Percentiles rank a stretch among this genome's conserved stretches.
Conservation (phyloP, 2,329 filamentous ascomycete genomes). For the Orbilia ellipsospora region DNA sequence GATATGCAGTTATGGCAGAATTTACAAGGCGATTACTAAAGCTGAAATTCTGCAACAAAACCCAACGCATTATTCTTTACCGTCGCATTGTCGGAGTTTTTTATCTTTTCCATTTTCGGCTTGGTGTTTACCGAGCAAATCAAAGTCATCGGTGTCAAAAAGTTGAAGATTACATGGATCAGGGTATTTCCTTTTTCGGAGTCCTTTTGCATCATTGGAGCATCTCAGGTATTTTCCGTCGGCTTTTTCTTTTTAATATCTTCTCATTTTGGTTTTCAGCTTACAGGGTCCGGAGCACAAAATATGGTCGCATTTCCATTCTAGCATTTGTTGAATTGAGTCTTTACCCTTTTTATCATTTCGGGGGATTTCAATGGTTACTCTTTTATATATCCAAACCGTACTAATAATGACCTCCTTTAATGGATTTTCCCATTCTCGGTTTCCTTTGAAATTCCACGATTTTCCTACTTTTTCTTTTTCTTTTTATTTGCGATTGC, state of each 20-base stretch:
- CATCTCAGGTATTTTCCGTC: slow-evolving; percentile 36
- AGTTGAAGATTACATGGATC: slow-evolving; percentile 36
- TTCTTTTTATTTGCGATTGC: slow-evolving; percentile 4
- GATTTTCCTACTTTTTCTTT: slow-evolving; percentile 24
- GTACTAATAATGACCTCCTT: slow-evolving; percentile 36
- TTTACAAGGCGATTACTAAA: slow-evolving; percentile 47
- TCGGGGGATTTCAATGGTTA: slow-evolving; percentile 12
- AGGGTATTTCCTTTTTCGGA: slow-evolving; percentile 38
- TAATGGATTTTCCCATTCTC: slow-evolving; percentile 10
- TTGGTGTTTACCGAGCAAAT: slow-evolving; percentile 39
- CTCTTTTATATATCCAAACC: slow-evolving; percentile 13
- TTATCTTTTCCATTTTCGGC: slow-evolving; percentile 24
- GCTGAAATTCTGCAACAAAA: slow-evolving; percentile 22
- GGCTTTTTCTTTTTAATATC: slow-evolving; percentile 30
- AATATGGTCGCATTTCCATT: slow-evolving; percentile 15
- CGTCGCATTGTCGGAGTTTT: slow-evolving; percentile 16
- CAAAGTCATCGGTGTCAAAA: slow-evolving; percentile 14
- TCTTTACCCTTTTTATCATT: background rate
- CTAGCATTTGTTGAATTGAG: slow-evolving; percentile 24
- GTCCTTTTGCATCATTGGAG: slow-evolving; percentile 33
- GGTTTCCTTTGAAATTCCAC: slow-evolving; percentile 5
- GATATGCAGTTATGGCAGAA: slow-evolving; percentile 52
- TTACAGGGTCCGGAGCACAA: slow-evolving; percentile 33
- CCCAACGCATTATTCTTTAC: slow-evolving; percentile 30
- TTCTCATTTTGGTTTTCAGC: slow-evolving; percentile 18